phyloP scores from a whole-genome alignment of 2,329 filamentous ascomycete genomes.

The Pyrenochaeta sp. region DNA sequence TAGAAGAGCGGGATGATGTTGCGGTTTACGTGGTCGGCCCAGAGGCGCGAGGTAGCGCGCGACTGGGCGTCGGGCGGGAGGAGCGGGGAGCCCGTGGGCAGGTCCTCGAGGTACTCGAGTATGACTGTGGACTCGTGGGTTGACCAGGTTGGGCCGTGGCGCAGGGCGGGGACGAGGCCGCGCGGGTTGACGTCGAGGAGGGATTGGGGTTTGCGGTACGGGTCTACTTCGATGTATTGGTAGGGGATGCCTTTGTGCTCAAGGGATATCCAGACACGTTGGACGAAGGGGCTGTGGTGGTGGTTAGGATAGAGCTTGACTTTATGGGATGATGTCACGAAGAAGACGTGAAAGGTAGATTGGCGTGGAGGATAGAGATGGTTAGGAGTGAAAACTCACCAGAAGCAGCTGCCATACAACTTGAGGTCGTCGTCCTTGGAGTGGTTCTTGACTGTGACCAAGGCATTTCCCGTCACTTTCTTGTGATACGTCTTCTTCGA shows the following conservation, averaged over 20 bases:
- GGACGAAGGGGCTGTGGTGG: constrained; percentile 74
- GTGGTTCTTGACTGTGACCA: constrained; percentile 73
- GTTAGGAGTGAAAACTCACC: constrained; percentile 59
- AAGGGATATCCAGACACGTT: constrained; percentile 87
- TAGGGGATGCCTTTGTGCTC: constrained; percentile 80
- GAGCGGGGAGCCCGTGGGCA: constrained; percentile 66
- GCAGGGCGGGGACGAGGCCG: constrained; percentile 77
- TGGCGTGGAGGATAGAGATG: not conserved
- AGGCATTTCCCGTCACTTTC: constrained; percentile 74
- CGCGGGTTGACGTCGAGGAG: constrained; percentile 78
- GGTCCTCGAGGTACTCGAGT: constrained; percentile 88
- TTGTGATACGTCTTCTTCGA: constrained; percentile 72
- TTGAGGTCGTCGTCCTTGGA: constrained; percentile 75
- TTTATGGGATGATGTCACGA: too few species aligned
- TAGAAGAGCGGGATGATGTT: constrained; percentile 81
- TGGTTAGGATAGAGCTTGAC: constrained; percentile 18
- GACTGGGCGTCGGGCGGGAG: constrained; percentile 71
- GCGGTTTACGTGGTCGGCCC: constrained; percentile 82
- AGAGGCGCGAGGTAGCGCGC: constrained; percentile 77
- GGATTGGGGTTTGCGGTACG: constrained; percentile 74
- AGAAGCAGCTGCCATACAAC: constrained; percentile 84
- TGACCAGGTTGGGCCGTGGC: constrained; percentile 77
- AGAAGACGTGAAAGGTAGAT: constrained; percentile 17
- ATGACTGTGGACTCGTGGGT: constrained; percentile 83
- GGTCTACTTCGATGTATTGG: constrained; percentile 86